Evolutionary conservation across 345 rosid genomes (phyloP), one percentile per base, ranked within the genome.

Genomic region (Pistacia atlantica): DNA sequence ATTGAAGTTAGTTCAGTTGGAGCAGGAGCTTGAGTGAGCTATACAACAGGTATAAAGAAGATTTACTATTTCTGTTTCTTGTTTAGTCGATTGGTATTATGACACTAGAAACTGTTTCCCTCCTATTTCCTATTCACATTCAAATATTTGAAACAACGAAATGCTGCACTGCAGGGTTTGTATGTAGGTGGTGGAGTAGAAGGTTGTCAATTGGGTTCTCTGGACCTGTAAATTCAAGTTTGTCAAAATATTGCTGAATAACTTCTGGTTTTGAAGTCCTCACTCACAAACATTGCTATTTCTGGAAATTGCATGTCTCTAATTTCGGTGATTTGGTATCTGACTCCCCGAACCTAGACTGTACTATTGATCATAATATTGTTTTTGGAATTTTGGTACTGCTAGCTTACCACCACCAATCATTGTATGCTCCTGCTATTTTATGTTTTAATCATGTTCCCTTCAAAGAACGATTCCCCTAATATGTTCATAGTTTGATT

Each of bases 21-120:
- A 96, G 84, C 97, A 92, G 81, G 97, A 92, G 85, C 89, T 92
- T 74, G 88, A 87, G 46, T 90, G 85, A 76, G 87, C 92, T 60
- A 90, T 91, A 80, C 97, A 92, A 76, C 97, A 93, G 90, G 98
- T 89, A 70, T 55, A 80, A 31, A 59, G 58, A 79, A 14, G 64
- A 67, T 65, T 55, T 12, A 33, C 65, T 67, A 20, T 72, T 37
- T 59, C 1, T 71, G 11, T 73, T 5, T 9, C 11, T 72, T 38
- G 12, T n/a, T 22, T 37, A 35, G 48, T 65, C 12, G 1, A 66
- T 11, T 62, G 25, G 42, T 35, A 11, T 13, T 25, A 18, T 60
- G 54, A 38, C 33, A 31, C 33, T 31, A 58, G 64, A 46, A 57
- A 61, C 45, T 51, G 1, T 13, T 22, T 25, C 37, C 67, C 9